A percentile compares a stretch with the other conserved stretches of the same genome.
phyloP scores from a whole-genome alignment of 148 eudicot species.

The Limonium bicolor region DNA sequence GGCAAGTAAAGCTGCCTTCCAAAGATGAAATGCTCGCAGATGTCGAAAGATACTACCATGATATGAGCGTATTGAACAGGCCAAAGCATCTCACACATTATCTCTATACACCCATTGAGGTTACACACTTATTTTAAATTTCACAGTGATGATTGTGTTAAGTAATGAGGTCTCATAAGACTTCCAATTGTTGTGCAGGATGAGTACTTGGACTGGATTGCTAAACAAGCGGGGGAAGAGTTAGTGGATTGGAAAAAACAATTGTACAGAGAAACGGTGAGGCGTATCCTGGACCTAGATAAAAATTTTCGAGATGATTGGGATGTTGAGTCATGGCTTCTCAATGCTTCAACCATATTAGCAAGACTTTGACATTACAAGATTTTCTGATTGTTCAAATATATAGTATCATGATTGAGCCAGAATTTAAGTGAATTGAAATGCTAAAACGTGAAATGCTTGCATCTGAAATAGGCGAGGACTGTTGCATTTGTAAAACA shows the following conservation, averaged over 20 bases:
- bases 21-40: constrained; percentile 32
- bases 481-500: no score
- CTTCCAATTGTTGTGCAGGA: neutral
- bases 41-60: constrained; percentile 14
- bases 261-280: constrained; percentile 7
- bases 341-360: no score
- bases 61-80: constrained; percentile 14
- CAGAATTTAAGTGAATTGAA: no score
- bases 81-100: constrained; percentile 38
- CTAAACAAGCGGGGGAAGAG: constrained; percentile 9
- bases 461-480: no score
- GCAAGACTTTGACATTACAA: no score
- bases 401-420: no score
- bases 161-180: neutral
- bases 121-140: neutral
- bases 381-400: no score
- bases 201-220: constrained; percentile 15
- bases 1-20: constrained; percentile 21
- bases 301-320: constrained; percentile 12
- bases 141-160: neutral
- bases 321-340: neutral
- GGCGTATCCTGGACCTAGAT: constrained; percentile 4
- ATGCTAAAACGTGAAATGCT: no score
- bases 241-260: constrained; percentile 14
- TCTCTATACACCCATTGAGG: constrained; percentile 15